Conservation (phyloP, 139 green algal species). For the Micromonas pusilla region DNA sequence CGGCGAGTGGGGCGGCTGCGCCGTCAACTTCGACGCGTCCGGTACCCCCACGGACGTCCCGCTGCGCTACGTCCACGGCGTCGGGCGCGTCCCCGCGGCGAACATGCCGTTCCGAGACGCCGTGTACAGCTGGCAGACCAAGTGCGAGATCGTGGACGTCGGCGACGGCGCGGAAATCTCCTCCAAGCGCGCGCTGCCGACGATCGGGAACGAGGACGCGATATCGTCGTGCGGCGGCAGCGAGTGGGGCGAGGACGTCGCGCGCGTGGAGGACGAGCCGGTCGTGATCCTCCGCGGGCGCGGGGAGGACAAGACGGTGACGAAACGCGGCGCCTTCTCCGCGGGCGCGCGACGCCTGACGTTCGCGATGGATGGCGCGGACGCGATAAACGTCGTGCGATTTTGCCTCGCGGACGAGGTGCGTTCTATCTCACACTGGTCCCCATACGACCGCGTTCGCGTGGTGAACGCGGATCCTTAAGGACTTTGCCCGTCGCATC, state of each 20-base stretch:
- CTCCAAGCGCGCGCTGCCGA: not conserved
- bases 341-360: not conserved
- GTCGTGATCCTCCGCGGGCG: not conserved
- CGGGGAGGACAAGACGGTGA: not conserved
- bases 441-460: too few relatives aligned
- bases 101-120: constrained; percentile 27
- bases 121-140: constrained; percentile 1
- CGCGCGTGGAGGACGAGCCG: not conserved
- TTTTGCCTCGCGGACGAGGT: too few relatives aligned
- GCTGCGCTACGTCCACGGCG: constrained; percentile 18
- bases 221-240: constrained; percentile 20
- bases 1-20: not conserved
- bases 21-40: not conserved
- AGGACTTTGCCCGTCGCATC: too few relatives aligned
- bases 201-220: constrained; percentile 14
- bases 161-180: not conserved
- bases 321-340: not conserved
- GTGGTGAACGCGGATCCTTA: too few relatives aligned
- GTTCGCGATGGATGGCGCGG: not conserved
- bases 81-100: not conserved
- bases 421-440: too few relatives aligned
- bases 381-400: too few relatives aligned
- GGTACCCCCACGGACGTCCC: not conserved
- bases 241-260: constrained; percentile 20
- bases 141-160: not conserved